These are phyloP conservation scores for Aspergillus oerlinghausenensis DNA, from an alignment of 2,329 filamentous ascomycete species.

Conservation along the genomic window DNA sequence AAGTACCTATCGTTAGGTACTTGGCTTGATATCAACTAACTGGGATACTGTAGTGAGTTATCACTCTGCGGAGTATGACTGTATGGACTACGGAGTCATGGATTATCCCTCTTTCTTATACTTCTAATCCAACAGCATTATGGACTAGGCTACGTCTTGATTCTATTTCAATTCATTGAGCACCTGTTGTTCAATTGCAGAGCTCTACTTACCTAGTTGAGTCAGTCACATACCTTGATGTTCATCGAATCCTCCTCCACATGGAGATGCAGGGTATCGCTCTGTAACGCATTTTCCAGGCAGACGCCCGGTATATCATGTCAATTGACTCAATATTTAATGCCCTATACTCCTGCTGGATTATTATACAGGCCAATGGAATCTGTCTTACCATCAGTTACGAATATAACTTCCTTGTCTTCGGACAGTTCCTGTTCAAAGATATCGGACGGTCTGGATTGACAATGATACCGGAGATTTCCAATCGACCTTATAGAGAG, in stretches of 20 bases:
- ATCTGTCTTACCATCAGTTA: background rate
- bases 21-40: background rate
- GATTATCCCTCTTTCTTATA: too few relatives aligned
- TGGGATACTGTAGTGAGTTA: too few relatives aligned
- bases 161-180: too few relatives aligned
- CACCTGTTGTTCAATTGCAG: too few relatives aligned
- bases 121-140: too few relatives aligned
- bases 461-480: background rate
- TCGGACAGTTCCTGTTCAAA: background rate
- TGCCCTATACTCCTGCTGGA: background rate
- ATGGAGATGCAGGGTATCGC: too few relatives aligned
- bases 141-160: too few relatives aligned
- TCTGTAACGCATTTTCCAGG: too few relatives aligned
- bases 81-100: too few relatives aligned
- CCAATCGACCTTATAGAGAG: background rate
- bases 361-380: background rate
- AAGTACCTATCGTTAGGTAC: background rate
- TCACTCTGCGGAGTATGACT: background rate
- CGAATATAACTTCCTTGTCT: background rate
- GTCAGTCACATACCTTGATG: too few relatives aligned
- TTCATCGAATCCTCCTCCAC: too few relatives aligned
- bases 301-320: background rate
- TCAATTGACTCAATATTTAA: background rate
- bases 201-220: too few relatives aligned
- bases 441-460: background rate